Evolutionary conservation across 495 filamentous ascomycete genomes (phyloP).

Genomic region (Chlorociboria aeruginascens): DNA sequence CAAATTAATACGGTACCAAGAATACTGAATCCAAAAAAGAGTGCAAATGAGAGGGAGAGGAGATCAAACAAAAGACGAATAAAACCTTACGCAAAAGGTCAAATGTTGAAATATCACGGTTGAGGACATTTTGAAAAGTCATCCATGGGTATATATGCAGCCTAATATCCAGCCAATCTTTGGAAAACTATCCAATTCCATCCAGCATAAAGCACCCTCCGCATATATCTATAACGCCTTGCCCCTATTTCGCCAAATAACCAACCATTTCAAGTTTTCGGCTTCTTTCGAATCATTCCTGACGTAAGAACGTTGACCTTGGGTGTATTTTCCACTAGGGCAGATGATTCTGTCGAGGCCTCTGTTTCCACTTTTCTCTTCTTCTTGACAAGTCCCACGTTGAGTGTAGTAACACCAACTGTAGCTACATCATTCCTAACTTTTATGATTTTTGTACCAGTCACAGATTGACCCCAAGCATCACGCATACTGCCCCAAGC

Average conservation of each 20-base stretch:
- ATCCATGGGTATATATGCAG: too few species aligned
- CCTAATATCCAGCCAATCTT: neutral
- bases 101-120: too few species aligned
- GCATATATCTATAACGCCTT: neutral
- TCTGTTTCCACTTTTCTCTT: slow-evolving; percentile 20
- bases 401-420: slow-evolving; percentile 21
- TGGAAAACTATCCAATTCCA: neutral
- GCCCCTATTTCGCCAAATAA: too few species aligned
- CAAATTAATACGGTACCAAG: too few species aligned
- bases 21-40: too few species aligned
- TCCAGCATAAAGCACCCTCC: neutral
- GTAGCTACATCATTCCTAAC: slow-evolving; percentile 6
- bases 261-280: slow-evolving; percentile 34
- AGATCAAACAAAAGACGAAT: too few species aligned
- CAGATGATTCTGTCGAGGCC: neutral
- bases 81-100: too few species aligned
- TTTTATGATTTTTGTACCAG: slow-evolving; percentile 12
- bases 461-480: slow-evolving; percentile 14
- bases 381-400: slow-evolving; percentile 21
- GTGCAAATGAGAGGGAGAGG: too few species aligned
- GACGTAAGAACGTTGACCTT: slow-evolving; percentile 45
- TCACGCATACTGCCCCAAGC: slow-evolving; percentile 27
- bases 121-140: too few species aligned
- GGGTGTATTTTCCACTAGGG: slow-evolving; percentile 3
- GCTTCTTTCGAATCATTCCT: slow-evolving; percentile 54